A percentile compares a stretch with the other conserved stretches of the same genome.
phyloP scores from a whole-genome alignment of 805 yeast genomes.

The Wickerhamiella parazyma region DNA sequence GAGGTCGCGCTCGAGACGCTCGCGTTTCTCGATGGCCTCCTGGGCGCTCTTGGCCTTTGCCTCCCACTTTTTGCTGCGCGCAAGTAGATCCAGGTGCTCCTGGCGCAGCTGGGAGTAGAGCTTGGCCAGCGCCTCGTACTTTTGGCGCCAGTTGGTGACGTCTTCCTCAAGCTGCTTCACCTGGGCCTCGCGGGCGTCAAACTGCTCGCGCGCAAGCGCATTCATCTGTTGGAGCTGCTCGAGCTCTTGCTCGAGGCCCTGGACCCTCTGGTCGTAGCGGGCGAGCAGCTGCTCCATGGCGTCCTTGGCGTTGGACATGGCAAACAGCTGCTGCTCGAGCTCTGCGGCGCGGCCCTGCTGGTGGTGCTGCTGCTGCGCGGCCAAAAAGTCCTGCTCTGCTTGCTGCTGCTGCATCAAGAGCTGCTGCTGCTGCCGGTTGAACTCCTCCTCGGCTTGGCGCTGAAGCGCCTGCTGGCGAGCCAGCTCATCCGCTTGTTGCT shows the following conservation, averaged over 20 bases:
- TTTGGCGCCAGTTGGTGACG: slow-evolving; percentile 61
- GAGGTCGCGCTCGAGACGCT: slow-evolving; percentile 66
- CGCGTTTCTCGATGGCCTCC: slow-evolving; percentile 75
- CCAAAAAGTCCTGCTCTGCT: slow-evolving; percentile 56
- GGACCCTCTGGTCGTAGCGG: slow-evolving; percentile 78
- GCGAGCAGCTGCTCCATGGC: slow-evolving; percentile 71
- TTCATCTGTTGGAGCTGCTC: slow-evolving; percentile 31
- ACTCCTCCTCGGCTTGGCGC: slow-evolving; percentile 58
- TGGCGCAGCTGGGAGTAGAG: slow-evolving; percentile 82
- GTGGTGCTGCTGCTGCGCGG: slow-evolving; percentile 57
- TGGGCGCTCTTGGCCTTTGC: slow-evolving; percentile 82
- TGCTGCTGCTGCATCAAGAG: slow-evolving; percentile 54
- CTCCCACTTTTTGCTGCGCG: slow-evolving; percentile 67
- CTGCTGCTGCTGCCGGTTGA: slow-evolving; percentile 45
- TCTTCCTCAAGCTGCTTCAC: slow-evolving; percentile 58
- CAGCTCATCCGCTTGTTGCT: slow-evolving; percentile 50
- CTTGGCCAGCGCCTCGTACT: slow-evolving; percentile 81
- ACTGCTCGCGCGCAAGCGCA: slow-evolving; percentile 54
- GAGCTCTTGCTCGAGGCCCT: slow-evolving; percentile 64
- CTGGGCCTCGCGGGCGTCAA: slow-evolving; percentile 65
- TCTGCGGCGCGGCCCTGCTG: slow-evolving; percentile 69
- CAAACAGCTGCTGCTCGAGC: slow-evolving; percentile 64
- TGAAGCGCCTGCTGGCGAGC: slow-evolving; percentile 55
- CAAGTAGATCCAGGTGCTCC: slow-evolving; percentile 69
- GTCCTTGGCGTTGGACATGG: slow-evolving; percentile 68